Evolutionary conservation across 257 asterid genomes (phyloP), one percentile per base, ranked within the genome.

Genomic region (Buddleja alternifolia): DNA sequence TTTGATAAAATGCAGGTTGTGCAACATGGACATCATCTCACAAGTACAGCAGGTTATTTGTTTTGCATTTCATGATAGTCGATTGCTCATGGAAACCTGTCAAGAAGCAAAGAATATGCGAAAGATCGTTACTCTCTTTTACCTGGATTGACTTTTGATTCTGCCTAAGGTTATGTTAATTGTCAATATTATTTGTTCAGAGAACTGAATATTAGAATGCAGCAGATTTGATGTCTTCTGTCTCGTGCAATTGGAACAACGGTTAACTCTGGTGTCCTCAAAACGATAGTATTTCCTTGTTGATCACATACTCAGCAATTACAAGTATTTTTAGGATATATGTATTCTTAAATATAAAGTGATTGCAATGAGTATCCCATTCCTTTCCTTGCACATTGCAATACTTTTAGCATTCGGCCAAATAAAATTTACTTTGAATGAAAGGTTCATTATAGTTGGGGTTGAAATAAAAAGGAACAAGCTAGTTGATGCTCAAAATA

Each of bases 41-140:
- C 95, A 90, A 74, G 99, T 93, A 70, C 96, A 93, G 81, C 99
- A 93, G 77, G 96, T 93, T 34, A 93, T 90, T 53, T 93, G 97
- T 78, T 93, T 93, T 47, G 99, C 99, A 52, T 93, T 93, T 67
- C 99, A 93, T 67, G 97, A 93, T 78, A 93, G 99, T 79, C 75
- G 88, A 73, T 71, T 93, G 89, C 85, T 93, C 62, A 93, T 90
- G 97, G 99, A 93, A 73, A 93, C 99, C 4, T 93, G 99, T 70
- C 96, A 87, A 79, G 97, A 93, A 81, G 99, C 97, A 0, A 93
- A 93, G 82, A 87, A 87, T 46, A 81, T 88, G 81, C 78, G 99
- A 41, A 93, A 93, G 84, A 93, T 90, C 48, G 99, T 93, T 29
- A 90, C 99, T 64, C 96, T 93, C 12, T 93, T 93, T 67, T 93